Conservation (phyloP, 2,329 filamentous ascomycete genomes). For the Cladosporium colombiae region DNA sequence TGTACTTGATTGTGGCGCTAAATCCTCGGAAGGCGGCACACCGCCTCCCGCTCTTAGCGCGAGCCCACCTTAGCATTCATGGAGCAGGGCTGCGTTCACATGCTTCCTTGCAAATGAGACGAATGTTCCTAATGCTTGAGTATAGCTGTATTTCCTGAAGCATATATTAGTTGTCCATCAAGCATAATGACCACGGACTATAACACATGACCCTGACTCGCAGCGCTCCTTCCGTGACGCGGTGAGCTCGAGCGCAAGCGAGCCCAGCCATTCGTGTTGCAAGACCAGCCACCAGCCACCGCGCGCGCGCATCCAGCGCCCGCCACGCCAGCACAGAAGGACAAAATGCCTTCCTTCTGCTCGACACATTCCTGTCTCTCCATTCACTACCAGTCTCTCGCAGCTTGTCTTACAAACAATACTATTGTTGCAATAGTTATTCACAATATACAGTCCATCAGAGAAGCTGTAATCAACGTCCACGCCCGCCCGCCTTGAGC, state of each 20-base stretch:
- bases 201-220: not conserved
- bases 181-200: not conserved
- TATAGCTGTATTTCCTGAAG: not conserved
- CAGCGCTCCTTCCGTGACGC: slow-evolving; percentile 5
- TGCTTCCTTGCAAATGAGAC: not conserved
- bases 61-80: not conserved
- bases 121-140: not conserved
- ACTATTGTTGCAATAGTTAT: not conserved
- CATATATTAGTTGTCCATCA: not conserved
- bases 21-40: not conserved
- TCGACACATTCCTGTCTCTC: slow-evolving; percentile 13
- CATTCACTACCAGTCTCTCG: slow-evolving; percentile 1
- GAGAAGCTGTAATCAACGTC: not conserved
- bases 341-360: slow-evolving; percentile 14
- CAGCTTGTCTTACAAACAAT: not conserved
- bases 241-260: slow-evolving; percentile 17
- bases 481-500: slow-evolving; percentile 1
- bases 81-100: slow-evolving; percentile 5
- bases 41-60: not conserved
- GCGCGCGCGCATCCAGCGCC: slow-evolving; percentile 4
- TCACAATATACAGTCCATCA: not conserved
- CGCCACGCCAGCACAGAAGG: slow-evolving; percentile 12
- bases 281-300: slow-evolving; percentile 19
- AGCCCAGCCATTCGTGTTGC: slow-evolving; percentile 21
- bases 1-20: not conserved